Evolutionary conservation across 805 yeast species (phyloP), one percentile per base, ranked within the genome.

Genomic region (Candida railenensis): DNA sequence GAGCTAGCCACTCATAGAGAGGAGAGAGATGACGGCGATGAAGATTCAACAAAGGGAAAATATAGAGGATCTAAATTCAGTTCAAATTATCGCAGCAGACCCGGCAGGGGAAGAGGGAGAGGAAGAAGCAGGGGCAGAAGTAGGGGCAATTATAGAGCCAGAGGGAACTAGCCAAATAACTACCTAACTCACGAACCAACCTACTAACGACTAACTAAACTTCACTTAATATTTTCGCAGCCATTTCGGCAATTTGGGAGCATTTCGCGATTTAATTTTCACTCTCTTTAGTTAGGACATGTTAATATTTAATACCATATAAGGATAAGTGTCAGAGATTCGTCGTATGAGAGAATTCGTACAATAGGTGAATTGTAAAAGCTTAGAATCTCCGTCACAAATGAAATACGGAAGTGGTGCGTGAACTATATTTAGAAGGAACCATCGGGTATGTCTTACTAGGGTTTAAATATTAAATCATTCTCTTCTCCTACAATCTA

Each of bases 81-180:
- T 41, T 15, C 53, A 34, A 14, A 32, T 46, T 15, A 43, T 36
- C 34, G 43, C 12, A 32, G 45, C 22, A 36, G 47, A 33, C 36
- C 47, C 18, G 49, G 61, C 14, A 42, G 55, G 40, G 51, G 61
- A 42, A 39, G 58, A 41, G 53, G 56, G 15, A 39, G 52, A 22
- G 45, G 51, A 19, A 45, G 47, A 18, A 43, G 45, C 11, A 37
- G 51, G 38, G 48, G 54, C 18, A 42, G 50, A 14, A 42, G 47
- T 11, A 22, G 53, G 19, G 52, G 56, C 8, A 34, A 34, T 34
- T 18, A 7, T 25, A 25, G 30, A 25, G 5, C 30, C 30, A 25
- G 30, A 25, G 30, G 30, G 11, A 25, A 25, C n/a, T n/a, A n/a
- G n/a, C n/a, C n/a, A n/a, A n/a, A n/a, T n/a, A n/a, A n/a, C n/a